These are phyloP conservation scores for Aspergillus sclerotialis DNA, from an alignment of 2,329 filamentous ascomycete species.

Conservation along the genomic window DNA sequence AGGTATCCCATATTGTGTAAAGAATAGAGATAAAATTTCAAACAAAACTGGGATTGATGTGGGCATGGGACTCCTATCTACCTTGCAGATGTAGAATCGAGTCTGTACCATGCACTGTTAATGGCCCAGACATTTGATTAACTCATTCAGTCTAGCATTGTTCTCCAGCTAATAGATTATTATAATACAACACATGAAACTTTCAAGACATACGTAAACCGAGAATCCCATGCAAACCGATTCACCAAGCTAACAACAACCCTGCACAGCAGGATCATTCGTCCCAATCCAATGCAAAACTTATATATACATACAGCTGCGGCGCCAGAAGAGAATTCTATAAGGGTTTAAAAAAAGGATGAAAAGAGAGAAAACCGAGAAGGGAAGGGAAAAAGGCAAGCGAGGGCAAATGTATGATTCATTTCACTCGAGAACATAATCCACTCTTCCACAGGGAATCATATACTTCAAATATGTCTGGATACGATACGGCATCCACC, in stretches of 20 bases:
- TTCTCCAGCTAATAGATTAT: no score
- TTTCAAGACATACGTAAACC: no score
- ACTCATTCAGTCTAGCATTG: no score
- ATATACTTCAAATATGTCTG: constrained; percentile 15
- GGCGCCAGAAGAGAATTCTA: neutral
- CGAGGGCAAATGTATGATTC: neutral
- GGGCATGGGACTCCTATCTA: no score
- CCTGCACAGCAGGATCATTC: neutral
- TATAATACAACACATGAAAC: no score
- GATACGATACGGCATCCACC: constrained; percentile 19
- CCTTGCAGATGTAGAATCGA: no score
- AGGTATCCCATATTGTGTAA: no score
- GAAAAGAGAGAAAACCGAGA: neutral
- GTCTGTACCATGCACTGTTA: no score
- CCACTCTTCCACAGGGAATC: constrained; percentile 15
- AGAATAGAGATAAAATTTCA: no score
- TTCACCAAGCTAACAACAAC: neutral
- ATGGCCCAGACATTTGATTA: no score
- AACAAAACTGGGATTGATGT: no score
- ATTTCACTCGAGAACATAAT: constrained; percentile 10
- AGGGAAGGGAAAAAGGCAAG: neutral
- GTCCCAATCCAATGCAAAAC: neutral
- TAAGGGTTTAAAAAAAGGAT: neutral
- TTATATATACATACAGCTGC: neutral
- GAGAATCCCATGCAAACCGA: no score